Evolutionary conservation across 768 basidiomycete species (phyloP).

Genomic region (Tylopilus felleus): DNA sequence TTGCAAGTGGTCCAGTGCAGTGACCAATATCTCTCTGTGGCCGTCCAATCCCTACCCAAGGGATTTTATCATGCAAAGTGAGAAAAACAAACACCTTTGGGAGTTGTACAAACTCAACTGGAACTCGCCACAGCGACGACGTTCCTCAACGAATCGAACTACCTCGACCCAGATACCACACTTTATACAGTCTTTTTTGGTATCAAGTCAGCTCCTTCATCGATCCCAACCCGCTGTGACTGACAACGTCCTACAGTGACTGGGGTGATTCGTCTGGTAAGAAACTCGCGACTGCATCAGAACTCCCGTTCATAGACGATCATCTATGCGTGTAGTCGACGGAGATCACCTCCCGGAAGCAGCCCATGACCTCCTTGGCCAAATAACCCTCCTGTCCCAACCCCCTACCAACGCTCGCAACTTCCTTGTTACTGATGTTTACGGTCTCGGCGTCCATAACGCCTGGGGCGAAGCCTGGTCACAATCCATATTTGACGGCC

Average conservation of each 20-base stretch:
- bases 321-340: conserved; percentile 30
- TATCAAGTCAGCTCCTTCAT: conserved; percentile 41
- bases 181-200: conserved; percentile 54
- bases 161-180: conserved; percentile 44
- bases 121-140: conserved; percentile 31
- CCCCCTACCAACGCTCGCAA: conserved; percentile 49
- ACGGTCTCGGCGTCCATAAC: conserved; percentile 43
- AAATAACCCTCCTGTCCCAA: conserved; percentile 44
- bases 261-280: conserved; percentile 42
- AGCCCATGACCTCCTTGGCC: conserved; percentile 40
- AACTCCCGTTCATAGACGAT: neutral
- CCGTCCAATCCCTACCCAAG: conserved; percentile 45
- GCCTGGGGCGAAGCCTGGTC: conserved; percentile 46
- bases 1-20: conserved; percentile 38
- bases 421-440: conserved; percentile 49
- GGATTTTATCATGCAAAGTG: conserved; percentile 49
- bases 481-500: conserved; percentile 42
- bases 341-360: conserved; percentile 46
- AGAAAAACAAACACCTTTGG: neutral
- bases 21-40: conserved; percentile 48
- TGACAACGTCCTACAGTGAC: conserved; percentile 32
- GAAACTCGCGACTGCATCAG: neutral
- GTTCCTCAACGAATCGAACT: conserved; percentile 44
- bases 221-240: neutral
- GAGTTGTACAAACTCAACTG: neutral